phyloP scores from a whole-genome alignment of 768 basidiomycete species.

The Leucosporidium creatinivorum region DNA sequence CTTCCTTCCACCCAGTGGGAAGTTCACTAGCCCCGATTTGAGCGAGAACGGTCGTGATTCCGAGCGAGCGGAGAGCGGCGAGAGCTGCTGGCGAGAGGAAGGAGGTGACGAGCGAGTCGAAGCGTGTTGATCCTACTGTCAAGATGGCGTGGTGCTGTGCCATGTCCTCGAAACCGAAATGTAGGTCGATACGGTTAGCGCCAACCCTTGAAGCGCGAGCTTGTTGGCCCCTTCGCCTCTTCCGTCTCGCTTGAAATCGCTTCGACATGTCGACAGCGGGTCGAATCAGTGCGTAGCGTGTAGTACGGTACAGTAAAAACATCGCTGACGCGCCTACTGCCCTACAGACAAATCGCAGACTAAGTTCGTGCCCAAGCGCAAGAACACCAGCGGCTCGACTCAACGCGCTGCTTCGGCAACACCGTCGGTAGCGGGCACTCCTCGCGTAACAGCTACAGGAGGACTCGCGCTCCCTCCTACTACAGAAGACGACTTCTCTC shows the following conservation, averaged over 20 bases:
- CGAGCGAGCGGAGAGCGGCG: slow-evolving; percentile 11
- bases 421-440: neutral
- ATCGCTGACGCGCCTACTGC: neutral
- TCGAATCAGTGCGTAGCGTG: neutral
- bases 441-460: neutral
- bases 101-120: slow-evolving; percentile 27
- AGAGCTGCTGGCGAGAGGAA: slow-evolving; percentile 17
- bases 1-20: neutral
- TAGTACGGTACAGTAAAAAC: rapidly evolving
- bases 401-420: neutral
- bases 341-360: slow-evolving; percentile 14
- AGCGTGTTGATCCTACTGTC: slow-evolving; percentile 35
- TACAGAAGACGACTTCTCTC: neutral
- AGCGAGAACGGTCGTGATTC: slow-evolving; percentile 10
- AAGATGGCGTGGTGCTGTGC: slow-evolving; percentile 8
- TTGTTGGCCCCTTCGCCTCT: too few relatives aligned
- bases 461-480: neutral
- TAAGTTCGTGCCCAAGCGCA: slow-evolving; percentile 23
- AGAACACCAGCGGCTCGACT: neutral
- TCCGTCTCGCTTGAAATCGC: too few relatives aligned
- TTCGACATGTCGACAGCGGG: slow-evolving; percentile 22
- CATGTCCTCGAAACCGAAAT: neutral
- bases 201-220: too few relatives aligned
- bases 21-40: slow-evolving; percentile 27
- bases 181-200: too few relatives aligned